Conservation (phyloP, 148 eudicot genomes). For the Selenicereus undatus region DNA sequence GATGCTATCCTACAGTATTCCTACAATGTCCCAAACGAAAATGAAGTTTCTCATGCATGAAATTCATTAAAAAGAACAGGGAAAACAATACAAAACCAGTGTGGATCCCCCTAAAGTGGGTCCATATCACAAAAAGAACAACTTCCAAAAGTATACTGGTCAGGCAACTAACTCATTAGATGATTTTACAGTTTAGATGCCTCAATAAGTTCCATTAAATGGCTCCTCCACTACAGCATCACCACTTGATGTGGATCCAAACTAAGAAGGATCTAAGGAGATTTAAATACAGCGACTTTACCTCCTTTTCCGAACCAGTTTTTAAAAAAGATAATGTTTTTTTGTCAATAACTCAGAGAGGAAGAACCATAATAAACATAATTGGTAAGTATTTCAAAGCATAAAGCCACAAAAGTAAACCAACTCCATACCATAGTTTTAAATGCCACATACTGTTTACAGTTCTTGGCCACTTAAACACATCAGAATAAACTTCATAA, state of each 20-base stretch:
- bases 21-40: neutral
- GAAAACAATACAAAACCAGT: neutral
- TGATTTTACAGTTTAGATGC: neutral
- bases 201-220: neutral
- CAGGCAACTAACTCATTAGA: neutral
- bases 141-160: neutral
- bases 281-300: too few species aligned
- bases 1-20: neutral
- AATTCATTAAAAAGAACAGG: neutral
- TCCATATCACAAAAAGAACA: neutral
- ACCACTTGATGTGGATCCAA: neutral
- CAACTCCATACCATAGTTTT: neutral
- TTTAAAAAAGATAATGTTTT: too few species aligned
- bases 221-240: neutral
- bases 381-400: too few species aligned
- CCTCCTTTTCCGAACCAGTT: neutral
- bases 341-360: neutral
- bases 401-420: too few species aligned
- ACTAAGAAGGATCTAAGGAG: too few species aligned
- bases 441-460: neutral
- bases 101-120: neutral
- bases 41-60: neutral
- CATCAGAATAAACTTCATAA: neutral
- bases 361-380: neutral
- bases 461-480: neutral